Base-by-base conservation (phyloP, 768 basidiomycete genomes). In the Rhizopogon vesiculosus region DNA sequence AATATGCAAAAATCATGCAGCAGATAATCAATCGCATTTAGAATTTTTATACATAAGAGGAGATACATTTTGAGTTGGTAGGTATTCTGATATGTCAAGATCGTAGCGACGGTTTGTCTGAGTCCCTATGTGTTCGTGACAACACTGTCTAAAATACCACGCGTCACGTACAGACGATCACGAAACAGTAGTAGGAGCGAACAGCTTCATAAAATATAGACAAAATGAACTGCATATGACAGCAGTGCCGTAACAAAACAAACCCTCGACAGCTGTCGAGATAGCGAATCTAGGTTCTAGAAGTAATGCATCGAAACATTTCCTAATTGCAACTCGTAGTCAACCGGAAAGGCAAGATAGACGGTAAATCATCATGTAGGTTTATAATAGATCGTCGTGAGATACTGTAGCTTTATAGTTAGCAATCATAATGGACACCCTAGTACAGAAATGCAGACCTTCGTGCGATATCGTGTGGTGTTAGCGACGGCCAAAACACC, bases 401-500 rank as follows among this genome's bases (percentile, higher is more conserved):
- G 81, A 76, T 87, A 93, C 89, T 91, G 64, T 31, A 55, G 58
- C 33, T 57, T 58, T 22, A 56, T 54, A 33, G 57, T 71, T 18
- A 68, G 60, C 43, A 28, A 59, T 31, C 53, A 19, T 18, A 18
- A 51, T 40, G 29, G 46, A 60, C 19, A 13, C 52, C 40, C 51
- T 51, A 59, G 33, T 9, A 7, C 22, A 45, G 46, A 25, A 12
- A 55, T 42, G 45, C 59, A 54, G 65, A 92, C 92, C 87, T 96
- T 98, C 76, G 89, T 84, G 72, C 85, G 78, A 75, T 97, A 98
- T 66, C 95, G 76, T 50, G 87, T 93, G 55, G 95, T 98, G 57
- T 85, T 92, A 28, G 87, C 94, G 5, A 98, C 93, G 40, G 93
- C 94, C 48, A 98, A 71, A 45, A 96, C 92, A 7, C 93, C 94